These are phyloP conservation scores for Phytophthora brassicae DNA, from an alignment of 352 stramenopile genomes.

Conservation along the genomic window DNA sequence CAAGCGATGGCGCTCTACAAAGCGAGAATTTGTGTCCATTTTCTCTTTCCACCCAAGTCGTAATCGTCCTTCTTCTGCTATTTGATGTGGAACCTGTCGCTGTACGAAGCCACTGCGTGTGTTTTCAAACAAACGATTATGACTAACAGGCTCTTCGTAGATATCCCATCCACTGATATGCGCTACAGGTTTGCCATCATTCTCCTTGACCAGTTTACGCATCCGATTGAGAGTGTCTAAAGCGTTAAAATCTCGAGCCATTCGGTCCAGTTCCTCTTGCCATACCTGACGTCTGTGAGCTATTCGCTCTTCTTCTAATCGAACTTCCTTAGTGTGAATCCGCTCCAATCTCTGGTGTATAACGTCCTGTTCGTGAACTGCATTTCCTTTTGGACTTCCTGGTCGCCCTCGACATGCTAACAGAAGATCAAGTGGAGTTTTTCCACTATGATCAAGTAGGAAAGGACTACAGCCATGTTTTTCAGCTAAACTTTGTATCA, in stretches of 20 bases:
- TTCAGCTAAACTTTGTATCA: constrained; percentile 56
- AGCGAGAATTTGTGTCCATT: constrained; percentile 40
- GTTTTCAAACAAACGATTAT: constrained; percentile 71
- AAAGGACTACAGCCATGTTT: constrained; percentile 57
- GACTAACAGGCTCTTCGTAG: constrained; percentile 55
- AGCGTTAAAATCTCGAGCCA: constrained; percentile 52
- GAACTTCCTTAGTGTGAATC: constrained; percentile 25
- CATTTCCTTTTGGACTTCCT: constrained; percentile 56
- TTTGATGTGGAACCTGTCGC: constrained; percentile 52
- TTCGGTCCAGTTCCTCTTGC: constrained; percentile 43
- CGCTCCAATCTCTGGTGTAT: constrained; percentile 37
- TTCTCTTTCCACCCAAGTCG: constrained; percentile 74
- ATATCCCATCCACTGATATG: constrained; percentile 41
- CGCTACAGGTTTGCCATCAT: constrained; percentile 18
- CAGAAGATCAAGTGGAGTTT: constrained; percentile 45
- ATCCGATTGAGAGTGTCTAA: constrained; percentile 50
- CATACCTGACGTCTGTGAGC: constrained; percentile 35
- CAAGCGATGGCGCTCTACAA: constrained; percentile 56
- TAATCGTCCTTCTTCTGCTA: constrained; percentile 32
- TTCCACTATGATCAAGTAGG: constrained; percentile 49
- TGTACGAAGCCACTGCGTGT: constrained; percentile 59
- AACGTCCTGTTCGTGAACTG: constrained; percentile 29
- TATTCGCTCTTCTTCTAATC: constrained; percentile 38
- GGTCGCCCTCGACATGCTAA: constrained; percentile 53
- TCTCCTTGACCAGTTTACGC: constrained; percentile 40